phyloP scores from a whole-genome alignment of 257 asterid species.

The Verbena officinalis region DNA sequence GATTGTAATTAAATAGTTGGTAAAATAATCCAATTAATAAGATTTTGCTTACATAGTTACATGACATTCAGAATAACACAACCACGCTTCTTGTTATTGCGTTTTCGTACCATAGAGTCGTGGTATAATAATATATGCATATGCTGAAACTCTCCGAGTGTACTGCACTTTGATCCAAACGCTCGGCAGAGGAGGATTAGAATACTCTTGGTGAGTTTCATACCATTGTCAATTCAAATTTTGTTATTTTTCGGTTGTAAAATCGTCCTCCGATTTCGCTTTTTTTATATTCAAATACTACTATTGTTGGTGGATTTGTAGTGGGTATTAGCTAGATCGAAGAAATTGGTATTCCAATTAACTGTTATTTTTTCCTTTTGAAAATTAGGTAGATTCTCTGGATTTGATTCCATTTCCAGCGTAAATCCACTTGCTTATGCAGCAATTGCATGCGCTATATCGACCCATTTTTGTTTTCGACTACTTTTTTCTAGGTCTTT shows the following conservation, averaged over 20 bases:
- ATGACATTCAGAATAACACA: too few species aligned
- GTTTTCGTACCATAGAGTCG: too few species aligned
- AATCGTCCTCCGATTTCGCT: neutral
- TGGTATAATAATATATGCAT: too few species aligned
- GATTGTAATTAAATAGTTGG: too few species aligned
- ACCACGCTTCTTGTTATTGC: too few species aligned
- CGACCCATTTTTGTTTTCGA: neutral
- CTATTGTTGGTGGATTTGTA: constrained; percentile 22
- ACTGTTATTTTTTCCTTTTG: neutral
- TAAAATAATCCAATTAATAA: too few species aligned
- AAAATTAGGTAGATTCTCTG: neutral
- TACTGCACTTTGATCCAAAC: constrained; percentile 22
- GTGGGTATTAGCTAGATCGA: constrained; percentile 26
- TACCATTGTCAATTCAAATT: neutral
- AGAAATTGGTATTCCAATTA: neutral
- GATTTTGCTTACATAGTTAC: too few species aligned
- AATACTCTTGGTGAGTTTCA: constrained; percentile 28
- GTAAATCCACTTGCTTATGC: constrained; percentile 1
- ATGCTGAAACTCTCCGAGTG: too few species aligned
- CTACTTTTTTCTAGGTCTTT: neutral
- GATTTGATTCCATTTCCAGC: constrained; percentile 1
- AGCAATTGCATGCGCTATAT: constrained; percentile 2
- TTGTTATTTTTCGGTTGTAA: neutral
- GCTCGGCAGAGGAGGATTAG: neutral
- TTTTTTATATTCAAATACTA: neutral